Percentiles rank a stretch among this genome's conserved stretches.
Conservation (phyloP, 1,139 yeast genomes). For the Sugiyamaella pinicola region DNA sequence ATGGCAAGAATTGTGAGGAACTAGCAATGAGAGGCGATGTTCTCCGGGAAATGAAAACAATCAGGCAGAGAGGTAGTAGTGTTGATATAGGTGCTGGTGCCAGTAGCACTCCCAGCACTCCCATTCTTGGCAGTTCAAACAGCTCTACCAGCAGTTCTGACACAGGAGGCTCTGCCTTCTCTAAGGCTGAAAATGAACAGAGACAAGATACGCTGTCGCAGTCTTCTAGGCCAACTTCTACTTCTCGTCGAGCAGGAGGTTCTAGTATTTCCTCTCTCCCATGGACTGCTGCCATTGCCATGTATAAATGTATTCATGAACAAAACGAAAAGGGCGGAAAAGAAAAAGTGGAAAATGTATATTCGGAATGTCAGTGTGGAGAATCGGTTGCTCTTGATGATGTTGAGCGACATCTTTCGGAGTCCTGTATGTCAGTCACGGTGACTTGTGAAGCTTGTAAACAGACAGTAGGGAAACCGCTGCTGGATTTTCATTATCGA, state of each 20-base stretch:
- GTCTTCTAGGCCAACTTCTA: no score
- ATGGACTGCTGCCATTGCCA: no score
- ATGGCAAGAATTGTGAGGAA: constrained; percentile 22
- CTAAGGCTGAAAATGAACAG: no score
- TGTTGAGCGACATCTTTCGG: constrained; percentile 27
- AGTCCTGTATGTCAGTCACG: constrained; percentile 25
- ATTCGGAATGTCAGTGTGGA: constrained; percentile 21
- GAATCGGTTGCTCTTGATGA: constrained; percentile 22
- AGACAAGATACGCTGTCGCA: no score
- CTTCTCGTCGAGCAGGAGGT: no score
- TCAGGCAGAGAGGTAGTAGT: neutral
- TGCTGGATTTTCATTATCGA: constrained; percentile 38
- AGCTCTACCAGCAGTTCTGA: neutral
- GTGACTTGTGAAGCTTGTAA: constrained; percentile 49
- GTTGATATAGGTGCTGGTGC: neutral
- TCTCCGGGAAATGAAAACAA: neutral
- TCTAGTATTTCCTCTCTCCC: no score
- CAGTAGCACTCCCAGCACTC: neutral
- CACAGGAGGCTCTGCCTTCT: neutral
- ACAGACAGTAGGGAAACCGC: constrained; percentile 40
- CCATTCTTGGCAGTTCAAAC: no score
- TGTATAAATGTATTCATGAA: constrained; percentile 14
- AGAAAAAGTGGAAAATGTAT: neutral
- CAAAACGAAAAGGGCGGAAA: neutral
- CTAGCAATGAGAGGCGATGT: constrained; percentile 31